Base-by-base conservation (phyloP, 2,329 filamentous ascomycete genomes). In the Pseudocercospora musae region DNA sequence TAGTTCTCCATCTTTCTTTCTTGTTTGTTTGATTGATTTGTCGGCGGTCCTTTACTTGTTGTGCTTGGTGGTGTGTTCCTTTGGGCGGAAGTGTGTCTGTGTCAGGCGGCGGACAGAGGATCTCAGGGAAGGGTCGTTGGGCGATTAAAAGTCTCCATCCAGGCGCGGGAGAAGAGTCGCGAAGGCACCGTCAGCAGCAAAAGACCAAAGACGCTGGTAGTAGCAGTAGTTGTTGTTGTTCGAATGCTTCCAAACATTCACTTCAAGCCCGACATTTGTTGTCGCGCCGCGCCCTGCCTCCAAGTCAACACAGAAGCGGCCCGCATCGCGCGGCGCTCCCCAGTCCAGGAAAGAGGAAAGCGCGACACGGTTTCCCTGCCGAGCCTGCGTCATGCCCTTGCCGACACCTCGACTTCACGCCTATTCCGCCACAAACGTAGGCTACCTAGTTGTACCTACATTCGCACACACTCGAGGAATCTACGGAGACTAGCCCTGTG, bases 1-100 rank as follows among this genome's bases (percentile, higher is more conserved):
- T 96, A 96, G 80, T 96, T 65, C 59, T 68, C 66, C 63, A 66
- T 68, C n/a, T n/a, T n/a, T n/a, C n/a, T n/a, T n/a, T n/a, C n/a
- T n/a, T n/a, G n/a, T n/a, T n/a, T n/a, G n/a, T 21, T 40, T 40
- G 37, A 40, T n/a, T 40, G 37, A 18, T 40, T 18, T 4, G 31
- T 13, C 31, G 10, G 13, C 31, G 18, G 37, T 18, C 37, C 15
- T 40, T 6, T 40, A 15, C 37, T 49, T 49, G 44, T 21, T 49
- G 44, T 49, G 20, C 10, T 13, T 21, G 18, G 31, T 33, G 31
- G 10, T 33, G 11, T 33, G 37, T 18, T 40, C 37, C 15, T 40
- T 40, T n/a, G 15, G 33, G n/a, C 33, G 27, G n/a, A 31, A 23
- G 48, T 27, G 48, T 52, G 2, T 48, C 8, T 48, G 48, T 52